Base-by-base conservation (phyloP, 192 early-diverging fungal species). In the Entrophospora sp. region DNA sequence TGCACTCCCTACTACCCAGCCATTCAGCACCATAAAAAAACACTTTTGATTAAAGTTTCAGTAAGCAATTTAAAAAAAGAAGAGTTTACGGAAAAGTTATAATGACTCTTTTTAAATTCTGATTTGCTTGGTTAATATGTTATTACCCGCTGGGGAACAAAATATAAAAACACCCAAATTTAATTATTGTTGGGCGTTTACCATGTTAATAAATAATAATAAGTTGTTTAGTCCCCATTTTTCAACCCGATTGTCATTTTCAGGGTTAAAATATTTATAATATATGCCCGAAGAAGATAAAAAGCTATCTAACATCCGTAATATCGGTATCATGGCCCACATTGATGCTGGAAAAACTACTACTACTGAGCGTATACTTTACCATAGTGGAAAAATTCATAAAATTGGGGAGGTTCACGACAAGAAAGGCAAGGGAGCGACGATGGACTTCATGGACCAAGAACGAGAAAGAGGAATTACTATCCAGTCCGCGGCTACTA, bases 301-400 rank as follows among this genome's bases (percentile, higher is more conserved):
- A 36, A 58, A 58, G 16, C 35, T 58, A 58, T n/a, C 35, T 7
- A n/a, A 35, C 1, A 58, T 35, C 24, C 56, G 56, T 3, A 58
- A 58, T 58, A 58, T 58, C 25, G 56, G 56, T 20, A 58, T 58
- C 35, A 18, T 37, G 13, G 56, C 56, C 8, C 56, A 58, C n/a
- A 58, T 58, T 58, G 56, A 58, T 37, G 56, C 31, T 58, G 56
- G 56, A 18, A 58, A 58, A 58, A 58, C 56, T 58, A 58, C 56
- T 37, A 58, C 56, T 18, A 58, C 56, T 58, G 55, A 58, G 16
- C 55, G 55, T 20, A 58, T 58, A 2, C 55, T 58, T 58, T 58
- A 24, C 32, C 32, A 32, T 12, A 34, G 28, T 8, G 55, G 30
- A 34, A 36, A 58, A 36, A 58, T 36, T 22, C 55, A 31, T 16